Evolutionary conservation across 352 stramenopile species (phyloP), one percentile per base, ranked within the genome.

Genomic region (Pythium insidiosum): DNA sequence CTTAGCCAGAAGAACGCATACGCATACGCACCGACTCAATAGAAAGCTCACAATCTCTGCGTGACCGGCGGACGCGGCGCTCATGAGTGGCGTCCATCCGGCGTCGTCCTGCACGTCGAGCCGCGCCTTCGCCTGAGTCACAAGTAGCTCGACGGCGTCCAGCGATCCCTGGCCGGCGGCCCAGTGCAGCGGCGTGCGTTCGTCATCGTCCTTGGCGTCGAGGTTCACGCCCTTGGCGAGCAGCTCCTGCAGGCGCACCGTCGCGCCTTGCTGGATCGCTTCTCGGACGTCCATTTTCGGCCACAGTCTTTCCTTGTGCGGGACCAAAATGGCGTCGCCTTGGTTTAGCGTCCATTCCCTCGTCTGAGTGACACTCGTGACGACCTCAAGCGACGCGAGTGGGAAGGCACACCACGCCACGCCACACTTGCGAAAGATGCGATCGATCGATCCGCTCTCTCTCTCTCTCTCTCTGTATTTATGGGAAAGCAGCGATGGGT

Each of bases 51-150:
- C 73, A 20, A 84, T 53, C 3, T 81, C 58, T 20, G 58, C 62
- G 43, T 86, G 68, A 11, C 76, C 73, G 6, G 76, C 70, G 10
- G 76, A 88, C 4, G 58, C 62, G 1, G 76, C 76, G 49, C 72
- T 88, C 76, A 88, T 86, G 24, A 88, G 61, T 21, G 76, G 70
- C 50, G 76, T 86, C 76, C 76, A 88, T 7, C 73, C 73, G 9
- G 70, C 66, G 53, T 86, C 76, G 47, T 86, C 76, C 58, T 88
- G 73, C 19, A 78, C 66, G 43, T 86, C 70, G 18, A 84, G 56
- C 10, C 49, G 31, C n/a, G 60, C 66, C 1, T 69, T 48, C 3
- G 41, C 64, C 3, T 58, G 48, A 15, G 56, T 43, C 24, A 79
- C 53, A 15, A 88, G 56, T 48, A 83, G 75, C 45, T 86, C 76